Evolutionary conservation across 805 yeast genomes (phyloP).

Genomic region (Ogataea salicorniae): DNA sequence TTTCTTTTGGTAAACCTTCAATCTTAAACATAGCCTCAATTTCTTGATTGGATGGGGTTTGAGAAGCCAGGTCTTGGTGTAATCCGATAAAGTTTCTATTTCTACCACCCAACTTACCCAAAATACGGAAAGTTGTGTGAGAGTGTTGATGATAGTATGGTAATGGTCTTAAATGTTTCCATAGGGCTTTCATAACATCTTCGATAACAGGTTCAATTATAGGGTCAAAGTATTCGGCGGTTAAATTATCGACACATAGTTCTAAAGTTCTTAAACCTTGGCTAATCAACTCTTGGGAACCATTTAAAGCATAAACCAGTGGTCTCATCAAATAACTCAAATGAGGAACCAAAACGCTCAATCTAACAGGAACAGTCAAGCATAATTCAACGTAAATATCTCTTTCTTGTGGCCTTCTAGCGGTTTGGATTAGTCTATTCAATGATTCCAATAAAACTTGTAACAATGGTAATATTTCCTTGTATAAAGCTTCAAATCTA

Average conservation of each 20-base stretch:
- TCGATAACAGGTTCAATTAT: conserved; percentile 94
- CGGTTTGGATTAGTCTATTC: conserved; percentile 75
- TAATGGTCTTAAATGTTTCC: conserved; percentile 85
- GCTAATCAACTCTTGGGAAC: conserved; percentile 83
- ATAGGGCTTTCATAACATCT: conserved; percentile 88
- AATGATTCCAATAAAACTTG: conserved; percentile 83
- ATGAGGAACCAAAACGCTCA: conserved; percentile 92
- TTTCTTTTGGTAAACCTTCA: conserved; percentile 57
- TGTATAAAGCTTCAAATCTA: conserved; percentile 85
- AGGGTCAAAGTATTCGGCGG: conserved; percentile 96
- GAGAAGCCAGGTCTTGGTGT: conserved; percentile 57
- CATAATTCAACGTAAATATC: conserved; percentile 94
- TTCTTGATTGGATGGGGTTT: conserved; percentile 55
- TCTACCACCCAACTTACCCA: conserved; percentile 96
- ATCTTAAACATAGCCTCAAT: conserved; percentile 63
- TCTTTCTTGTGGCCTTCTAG: conserved; percentile 83
- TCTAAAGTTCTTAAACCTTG: conserved; percentile 95
- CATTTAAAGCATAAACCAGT: conserved; percentile 82
- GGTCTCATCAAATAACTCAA: conserved; percentile 86
- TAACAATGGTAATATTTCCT: conserved; percentile 85
- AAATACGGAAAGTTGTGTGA: conserved; percentile 86
- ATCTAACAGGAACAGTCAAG: conserved; percentile 89
- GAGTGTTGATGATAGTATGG: conserved; percentile 95
- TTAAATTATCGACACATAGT: conserved; percentile 90
- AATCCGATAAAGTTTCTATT: conserved; percentile 81